phyloP scores from a whole-genome alignment of 164 flowering plant genomes.

The Malania oleifera region DNA sequence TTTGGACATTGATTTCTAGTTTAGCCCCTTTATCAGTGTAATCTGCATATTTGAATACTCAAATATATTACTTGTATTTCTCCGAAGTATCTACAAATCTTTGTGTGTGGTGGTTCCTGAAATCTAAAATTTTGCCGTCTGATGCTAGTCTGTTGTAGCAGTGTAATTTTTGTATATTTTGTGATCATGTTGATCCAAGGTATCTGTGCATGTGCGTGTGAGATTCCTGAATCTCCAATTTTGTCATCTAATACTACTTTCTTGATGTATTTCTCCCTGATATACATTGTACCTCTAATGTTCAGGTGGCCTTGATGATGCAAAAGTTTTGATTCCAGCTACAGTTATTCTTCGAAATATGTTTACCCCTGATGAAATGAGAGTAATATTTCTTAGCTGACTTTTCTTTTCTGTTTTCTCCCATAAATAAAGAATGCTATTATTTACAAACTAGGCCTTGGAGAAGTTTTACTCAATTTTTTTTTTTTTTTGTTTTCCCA shows the following conservation, averaged over 20 bases:
- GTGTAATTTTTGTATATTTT: too few species aligned
- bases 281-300: background rate
- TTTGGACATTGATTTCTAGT: too few species aligned
- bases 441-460: too few species aligned
- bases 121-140: background rate
- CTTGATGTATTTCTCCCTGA: background rate
- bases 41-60: too few species aligned
- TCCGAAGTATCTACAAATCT: too few species aligned
- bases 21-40: too few species aligned
- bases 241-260: background rate
- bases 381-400: conserved; percentile 39
- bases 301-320: conserved; percentile 94
- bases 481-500: conserved; percentile 1
- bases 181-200: too few species aligned
- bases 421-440: background rate
- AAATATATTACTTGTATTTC: too few species aligned
- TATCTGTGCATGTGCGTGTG: too few species aligned
- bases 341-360: conserved; percentile 76
- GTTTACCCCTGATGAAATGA: conserved; percentile 89
- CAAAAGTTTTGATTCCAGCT: conserved; percentile 72
- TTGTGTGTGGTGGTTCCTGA: too few species aligned
- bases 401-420: background rate
- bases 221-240: too few species aligned
- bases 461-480: too few species aligned
- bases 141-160: background rate